phyloP scores from a whole-genome alignment of 1,284 basidiomycete species.

The Ceratobasidium sp. region DNA sequence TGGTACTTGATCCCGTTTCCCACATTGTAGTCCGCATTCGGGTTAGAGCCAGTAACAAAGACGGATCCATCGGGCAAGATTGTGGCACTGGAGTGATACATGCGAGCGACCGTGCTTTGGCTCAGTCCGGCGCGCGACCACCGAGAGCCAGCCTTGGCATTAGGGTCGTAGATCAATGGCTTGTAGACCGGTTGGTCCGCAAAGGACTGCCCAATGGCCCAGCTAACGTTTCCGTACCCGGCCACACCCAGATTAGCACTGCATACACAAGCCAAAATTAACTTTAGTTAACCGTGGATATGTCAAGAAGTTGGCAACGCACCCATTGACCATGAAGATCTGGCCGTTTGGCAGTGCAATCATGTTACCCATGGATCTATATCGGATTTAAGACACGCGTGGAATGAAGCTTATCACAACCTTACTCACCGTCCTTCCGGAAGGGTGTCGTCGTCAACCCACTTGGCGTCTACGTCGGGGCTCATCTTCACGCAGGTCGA shows the following conservation, averaged over 20 bases:
- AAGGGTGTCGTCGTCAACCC: slow-evolving; percentile 76
- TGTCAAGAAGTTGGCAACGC: background rate
- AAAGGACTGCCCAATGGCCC: slow-evolving; percentile 55
- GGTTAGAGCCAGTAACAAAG: slow-evolving; percentile 89
- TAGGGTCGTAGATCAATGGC: slow-evolving; percentile 80
- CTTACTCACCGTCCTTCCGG: slow-evolving; percentile 56
- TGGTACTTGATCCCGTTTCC: slow-evolving; percentile 76
- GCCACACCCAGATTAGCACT: slow-evolving; percentile 54
- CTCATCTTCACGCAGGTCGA: slow-evolving; percentile 64
- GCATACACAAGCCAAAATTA: background rate
- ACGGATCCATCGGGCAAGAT: slow-evolving; percentile 86
- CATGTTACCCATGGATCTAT: slow-evolving; percentile 75
- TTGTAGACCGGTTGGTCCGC: slow-evolving; percentile 64
- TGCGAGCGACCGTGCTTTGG: slow-evolving; percentile 65
- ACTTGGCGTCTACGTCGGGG: slow-evolving; percentile 65
- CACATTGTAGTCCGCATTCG: slow-evolving; percentile 84
- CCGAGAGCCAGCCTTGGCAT: slow-evolving; percentile 64
- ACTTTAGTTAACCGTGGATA: background rate
- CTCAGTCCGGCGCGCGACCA: slow-evolving; percentile 74
- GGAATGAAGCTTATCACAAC: slow-evolving; percentile 49
- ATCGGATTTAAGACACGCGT: background rate
- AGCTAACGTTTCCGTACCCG: slow-evolving; percentile 47
- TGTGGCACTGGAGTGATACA: slow-evolving; percentile 88
- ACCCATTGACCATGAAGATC: slow-evolving; percentile 74
- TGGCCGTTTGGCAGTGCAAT: slow-evolving; percentile 76